Evolutionary conservation across 2,329 filamentous ascomycete species (phyloP).

Genomic region (Ambrosiella beaveri): DNA sequence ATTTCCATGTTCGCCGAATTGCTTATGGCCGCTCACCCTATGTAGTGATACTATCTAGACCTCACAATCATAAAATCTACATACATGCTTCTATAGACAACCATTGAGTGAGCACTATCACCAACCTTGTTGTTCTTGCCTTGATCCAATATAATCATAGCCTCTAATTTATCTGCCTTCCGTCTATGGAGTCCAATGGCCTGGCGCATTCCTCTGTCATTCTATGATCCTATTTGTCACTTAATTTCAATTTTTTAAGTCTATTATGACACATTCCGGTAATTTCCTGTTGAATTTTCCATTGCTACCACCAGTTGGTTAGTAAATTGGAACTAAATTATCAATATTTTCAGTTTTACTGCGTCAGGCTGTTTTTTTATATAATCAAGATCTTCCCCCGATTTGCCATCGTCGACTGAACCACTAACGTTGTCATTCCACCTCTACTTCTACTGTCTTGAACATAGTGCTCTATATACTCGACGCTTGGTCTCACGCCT

Average conservation of each 20-base stretch:
- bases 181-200: slow-evolving; percentile 9
- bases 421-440: background rate
- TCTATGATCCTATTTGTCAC: slow-evolving; percentile 11
- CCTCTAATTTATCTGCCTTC: background rate
- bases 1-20: no score
- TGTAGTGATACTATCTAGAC: no score
- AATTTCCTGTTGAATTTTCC: background rate
- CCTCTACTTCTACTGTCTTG: background rate
- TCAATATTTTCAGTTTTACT: background rate
- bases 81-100: no score
- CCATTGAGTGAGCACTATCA: background rate
- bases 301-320: background rate
- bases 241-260: slow-evolving; percentile 1
- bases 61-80: no score
- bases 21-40: no score
- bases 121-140: background rate
- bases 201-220: background rate
- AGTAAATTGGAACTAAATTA: background rate
- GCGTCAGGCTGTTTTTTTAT: background rate
- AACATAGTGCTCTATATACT: no score
- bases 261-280: background rate
- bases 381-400: background rate
- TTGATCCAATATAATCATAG: background rate
- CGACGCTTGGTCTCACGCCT: no score
- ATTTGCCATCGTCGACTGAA: background rate